Base-by-base conservation (phyloP, 768 basidiomycete species). In the Lepiota brunneoincarnata region DNA sequence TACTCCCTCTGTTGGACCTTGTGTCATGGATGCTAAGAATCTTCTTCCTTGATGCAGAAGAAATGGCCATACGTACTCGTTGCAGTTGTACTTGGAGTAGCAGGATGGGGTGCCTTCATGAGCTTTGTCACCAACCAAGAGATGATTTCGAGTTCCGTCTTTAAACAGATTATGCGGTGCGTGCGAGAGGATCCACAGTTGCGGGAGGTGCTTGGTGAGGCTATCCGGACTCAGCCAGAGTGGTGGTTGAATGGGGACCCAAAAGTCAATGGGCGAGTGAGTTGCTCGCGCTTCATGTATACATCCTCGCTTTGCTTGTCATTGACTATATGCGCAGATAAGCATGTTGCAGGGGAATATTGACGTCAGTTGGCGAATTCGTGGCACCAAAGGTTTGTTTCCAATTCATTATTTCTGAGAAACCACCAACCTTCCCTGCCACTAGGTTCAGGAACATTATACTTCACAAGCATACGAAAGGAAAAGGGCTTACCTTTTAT, bases 231-330 rank as follows among this genome's bases (percentile, higher is more conserved):
- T 0, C 82, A 86, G 56, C 81, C 84, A 0, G 79, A 80, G 43
- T 87, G 85, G 84, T 91, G 83, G 72, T 67, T 91, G 61, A 89
- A 89, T 58, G 89, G 89, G 1, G 83, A 89, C 61, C 88, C 89
- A 5, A 77, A 77, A 67, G 81, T 91, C 38, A 73, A 73, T 39
- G 90, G 89, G 38, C 76, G 80, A 62, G 89, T 89, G 59, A 54
- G 82, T 78, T 15, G 35, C 39, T 48, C 24, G 28, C 45, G 34
- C 21, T 57, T n/a, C 37, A 6, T 49, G n/a, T 48, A n/a, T 12
- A 11, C 21, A 1, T 12, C 7, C 23, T 36, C 39, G n/a, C n/a
- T n/a, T 24, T 31, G 15, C 21, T 21, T 48, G 40, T 43, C 39
- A 35, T 23, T 41, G 41, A 23, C 31, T 11, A 42, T 12, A 24